These are phyloP conservation scores for Arabidopsis thaliana DNA, from an alignment of 345 rosid species.

Conservation along the genomic window TAIR10.1 NC_003076.8:21753501-21754000, in stretches of 20 bases:
- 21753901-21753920: no score
- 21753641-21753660: not conserved
- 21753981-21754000: not conserved
- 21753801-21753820: not conserved
- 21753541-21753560: not conserved
- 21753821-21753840: not conserved
- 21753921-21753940: not conserved
- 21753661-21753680: not conserved
- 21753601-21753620: not conserved
- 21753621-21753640: not conserved
- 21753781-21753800: not conserved
- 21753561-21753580: not conserved
- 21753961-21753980: no score
- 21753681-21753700: not conserved
- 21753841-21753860: slow-evolving; percentile 3
- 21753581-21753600: not conserved
- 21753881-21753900: not conserved
- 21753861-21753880: not conserved
- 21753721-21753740: slow-evolving; percentile 2
- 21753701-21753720: not conserved
- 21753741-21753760: not conserved
- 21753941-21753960: not conserved
- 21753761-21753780: not conserved
- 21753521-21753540: not conserved
- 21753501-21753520: not conserved